phyloP scores from a whole-genome alignment of 805 yeast genomes.

The Metschnikowia corniflorae region DNA sequence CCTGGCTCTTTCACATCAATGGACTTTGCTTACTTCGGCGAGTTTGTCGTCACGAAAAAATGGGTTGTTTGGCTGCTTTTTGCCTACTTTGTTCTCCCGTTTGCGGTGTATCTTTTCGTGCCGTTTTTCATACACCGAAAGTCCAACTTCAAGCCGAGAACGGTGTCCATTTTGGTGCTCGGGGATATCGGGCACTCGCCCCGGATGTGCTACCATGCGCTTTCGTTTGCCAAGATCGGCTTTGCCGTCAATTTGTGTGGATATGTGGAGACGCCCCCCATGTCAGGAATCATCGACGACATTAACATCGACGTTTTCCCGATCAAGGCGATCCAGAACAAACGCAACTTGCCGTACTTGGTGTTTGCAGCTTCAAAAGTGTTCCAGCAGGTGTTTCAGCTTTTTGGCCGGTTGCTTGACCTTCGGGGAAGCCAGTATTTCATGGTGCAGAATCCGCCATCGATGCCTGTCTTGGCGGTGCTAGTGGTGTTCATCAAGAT shows the following conservation, averaged over 20 bases:
- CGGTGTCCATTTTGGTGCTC: slow-evolving; percentile 74
- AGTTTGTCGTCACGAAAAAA: slow-evolving; percentile 6
- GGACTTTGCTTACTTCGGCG: slow-evolving; percentile 7
- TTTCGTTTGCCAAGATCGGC: slow-evolving; percentile 65
- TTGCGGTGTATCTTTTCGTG: slow-evolving; percentile 37
- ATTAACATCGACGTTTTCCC: slow-evolving; percentile 49
- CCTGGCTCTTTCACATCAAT: no score
- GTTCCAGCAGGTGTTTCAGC: slow-evolving; percentile 46
- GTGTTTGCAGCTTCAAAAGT: slow-evolving; percentile 61
- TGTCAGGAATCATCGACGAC: slow-evolving; percentile 49
- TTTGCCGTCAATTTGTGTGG: slow-evolving; percentile 84
- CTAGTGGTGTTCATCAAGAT: slow-evolving; percentile 50
- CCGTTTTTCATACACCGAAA: slow-evolving; percentile 33
- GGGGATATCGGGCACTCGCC: slow-evolving; percentile 97
- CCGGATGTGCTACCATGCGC: slow-evolving; percentile 87
- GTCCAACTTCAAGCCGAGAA: slow-evolving; percentile 31
- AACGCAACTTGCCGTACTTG: slow-evolving; percentile 46
- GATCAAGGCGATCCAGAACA: slow-evolving; percentile 40
- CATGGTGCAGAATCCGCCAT: slow-evolving; percentile 89
- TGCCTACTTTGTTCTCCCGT: slow-evolving; percentile 46
- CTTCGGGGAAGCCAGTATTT: slow-evolving; percentile 64
- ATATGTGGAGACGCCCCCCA: slow-evolving; percentile 58
- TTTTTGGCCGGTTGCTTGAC: slow-evolving; percentile 47
- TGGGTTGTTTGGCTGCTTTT: slow-evolving; percentile 46
- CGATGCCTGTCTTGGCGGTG: slow-evolving; percentile 74